phyloP scores from a whole-genome alignment of 176 grass and related monocot species.

The Luzula sylvatica region DNA sequence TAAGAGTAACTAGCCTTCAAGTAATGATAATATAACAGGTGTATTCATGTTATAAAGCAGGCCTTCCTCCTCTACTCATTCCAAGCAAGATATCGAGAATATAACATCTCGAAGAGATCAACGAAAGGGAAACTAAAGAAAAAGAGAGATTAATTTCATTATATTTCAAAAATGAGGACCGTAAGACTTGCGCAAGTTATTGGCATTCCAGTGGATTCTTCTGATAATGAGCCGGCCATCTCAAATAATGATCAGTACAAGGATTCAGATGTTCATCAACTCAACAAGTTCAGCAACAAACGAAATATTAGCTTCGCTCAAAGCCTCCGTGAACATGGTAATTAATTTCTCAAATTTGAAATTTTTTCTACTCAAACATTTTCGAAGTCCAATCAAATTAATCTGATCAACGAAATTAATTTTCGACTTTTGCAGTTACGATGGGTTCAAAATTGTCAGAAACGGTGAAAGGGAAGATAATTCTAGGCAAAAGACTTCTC shows the following conservation, averaged over 20 bases:
- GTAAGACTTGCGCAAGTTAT: slow-evolving; percentile 31
- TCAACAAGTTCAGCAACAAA: slow-evolving; percentile 30
- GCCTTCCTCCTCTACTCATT: neutral
- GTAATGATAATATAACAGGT: too few relatives aligned
- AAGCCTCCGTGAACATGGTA: neutral
- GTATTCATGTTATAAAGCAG: neutral
- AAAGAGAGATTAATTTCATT: too few relatives aligned
- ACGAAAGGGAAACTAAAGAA: neutral
- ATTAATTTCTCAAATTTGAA: neutral
- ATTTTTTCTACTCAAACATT: neutral
- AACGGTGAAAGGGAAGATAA: slow-evolving; percentile 59
- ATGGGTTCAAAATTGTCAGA: slow-evolving; percentile 16
- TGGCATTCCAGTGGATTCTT: slow-evolving; percentile 35
- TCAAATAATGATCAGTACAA: slow-evolving; percentile 23
- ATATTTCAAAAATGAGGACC: slow-evolving; percentile 23
- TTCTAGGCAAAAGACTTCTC: slow-evolving; percentile 47
- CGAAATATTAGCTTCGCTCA: slow-evolving; percentile 13
- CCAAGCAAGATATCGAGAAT: neutral
- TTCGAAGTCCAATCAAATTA: neutral
- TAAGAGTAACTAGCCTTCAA: too few relatives aligned
- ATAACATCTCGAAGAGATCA: neutral
- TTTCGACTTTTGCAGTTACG: neutral
- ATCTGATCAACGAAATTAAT: neutral
- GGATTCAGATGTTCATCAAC: slow-evolving; percentile 31
- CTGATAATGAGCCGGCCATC: slow-evolving; percentile 11